These are phyloP conservation scores for Parietaria judaica DNA, from an alignment of 306 rosid species.

Conservation along the genomic window DNA sequence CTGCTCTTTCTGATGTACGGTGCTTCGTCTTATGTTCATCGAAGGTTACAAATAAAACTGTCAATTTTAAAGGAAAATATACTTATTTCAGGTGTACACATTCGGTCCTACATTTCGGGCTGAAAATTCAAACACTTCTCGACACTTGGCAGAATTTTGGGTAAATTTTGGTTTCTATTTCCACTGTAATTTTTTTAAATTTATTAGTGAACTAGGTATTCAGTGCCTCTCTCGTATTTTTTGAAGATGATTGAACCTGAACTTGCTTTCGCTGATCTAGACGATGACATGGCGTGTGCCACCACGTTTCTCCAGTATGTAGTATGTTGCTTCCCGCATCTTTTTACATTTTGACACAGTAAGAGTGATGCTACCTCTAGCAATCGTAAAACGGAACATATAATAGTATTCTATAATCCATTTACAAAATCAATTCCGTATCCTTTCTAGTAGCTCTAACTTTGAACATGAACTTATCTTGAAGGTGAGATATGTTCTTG, in stretches of 20 bases:
- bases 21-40: constrained; percentile 11
- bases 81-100: constrained; percentile 60
- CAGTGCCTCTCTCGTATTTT: neutral
- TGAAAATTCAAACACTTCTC: constrained; percentile 90
- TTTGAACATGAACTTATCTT: neutral
- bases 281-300: constrained; percentile 97
- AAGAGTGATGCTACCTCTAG: neutral
- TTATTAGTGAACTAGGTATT: too few species aligned
- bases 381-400: too few species aligned
- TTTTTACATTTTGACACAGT: constrained; percentile 13
- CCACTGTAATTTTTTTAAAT: neutral
- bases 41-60: neutral
- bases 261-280: constrained; percentile 94
- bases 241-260: constrained; percentile 93
- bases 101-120: constrained; percentile 98
- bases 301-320: constrained; percentile 96
- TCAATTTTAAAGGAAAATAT: constrained; percentile 3
- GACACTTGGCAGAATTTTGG: constrained; percentile 99
- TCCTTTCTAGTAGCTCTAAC: too few species aligned
- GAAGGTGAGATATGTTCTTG: constrained; percentile 72
- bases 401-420: too few species aligned
- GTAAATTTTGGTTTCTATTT: constrained; percentile 28
- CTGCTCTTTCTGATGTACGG: constrained; percentile 89
- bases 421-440: too few species aligned
- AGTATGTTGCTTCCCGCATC: constrained; percentile 57